phyloP scores from a whole-genome alignment of 1,284 basidiomycete species.

The Agroathelia rolfsii region DNA sequence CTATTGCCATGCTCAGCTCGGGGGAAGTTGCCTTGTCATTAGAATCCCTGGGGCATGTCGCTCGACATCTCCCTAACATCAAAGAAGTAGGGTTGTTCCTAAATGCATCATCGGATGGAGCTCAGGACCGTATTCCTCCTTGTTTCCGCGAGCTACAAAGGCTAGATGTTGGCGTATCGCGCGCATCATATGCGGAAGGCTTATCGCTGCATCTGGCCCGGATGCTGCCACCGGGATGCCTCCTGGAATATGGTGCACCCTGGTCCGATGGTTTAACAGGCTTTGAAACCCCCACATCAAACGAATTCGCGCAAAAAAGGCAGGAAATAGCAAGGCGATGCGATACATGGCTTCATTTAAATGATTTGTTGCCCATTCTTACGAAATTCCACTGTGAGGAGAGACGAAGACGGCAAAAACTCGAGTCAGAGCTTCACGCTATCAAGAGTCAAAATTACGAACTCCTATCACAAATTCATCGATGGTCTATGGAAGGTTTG shows the following conservation, averaged over 20 bases:
- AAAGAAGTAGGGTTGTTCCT: slow-evolving; percentile 43
- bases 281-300: no score
- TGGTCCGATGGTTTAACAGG: no score
- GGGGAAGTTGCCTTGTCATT: slow-evolving; percentile 32
- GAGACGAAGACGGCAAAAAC: no score
- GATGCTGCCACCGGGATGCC: slow-evolving; percentile 31
- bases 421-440: no score
- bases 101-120: slow-evolving; percentile 26
- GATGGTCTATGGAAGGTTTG: no score
- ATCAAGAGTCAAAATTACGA: no score
- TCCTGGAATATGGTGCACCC: slow-evolving; percentile 31
- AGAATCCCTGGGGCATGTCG: slow-evolving; percentile 41
- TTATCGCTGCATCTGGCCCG: slow-evolving; percentile 46
- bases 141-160: slow-evolving; percentile 27
- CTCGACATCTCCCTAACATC: slow-evolving; percentile 41
- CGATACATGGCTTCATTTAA: no score
- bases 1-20: slow-evolving; percentile 27
- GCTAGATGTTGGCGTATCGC: slow-evolving; percentile 41
- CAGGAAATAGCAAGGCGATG: no score
- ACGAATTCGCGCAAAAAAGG: no score
- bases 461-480: no score
- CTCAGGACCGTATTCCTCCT: slow-evolving; percentile 15
- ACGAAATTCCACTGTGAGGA: no score
- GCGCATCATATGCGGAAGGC: slow-evolving; percentile 27
- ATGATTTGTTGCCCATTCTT: no score